phyloP scores from a whole-genome alignment of 345 rosid genomes.

The Cardamine resedifolia region DNA sequence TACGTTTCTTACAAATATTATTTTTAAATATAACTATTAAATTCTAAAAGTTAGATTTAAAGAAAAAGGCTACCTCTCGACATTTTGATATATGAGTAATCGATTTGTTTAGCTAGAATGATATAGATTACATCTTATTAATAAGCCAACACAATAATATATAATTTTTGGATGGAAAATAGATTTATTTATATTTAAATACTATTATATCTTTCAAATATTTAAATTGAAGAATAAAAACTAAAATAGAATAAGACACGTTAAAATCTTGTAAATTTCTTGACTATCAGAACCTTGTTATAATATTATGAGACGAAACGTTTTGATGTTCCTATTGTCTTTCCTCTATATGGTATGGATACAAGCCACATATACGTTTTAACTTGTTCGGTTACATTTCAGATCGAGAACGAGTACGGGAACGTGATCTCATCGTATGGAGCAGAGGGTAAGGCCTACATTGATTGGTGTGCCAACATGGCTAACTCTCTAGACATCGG shows the following conservation, averaged over 20 bases:
- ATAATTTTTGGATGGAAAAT: neutral
- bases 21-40: neutral
- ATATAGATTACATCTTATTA: neutral
- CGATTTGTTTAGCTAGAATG: neutral
- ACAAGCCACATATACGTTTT: neutral
- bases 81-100: neutral
- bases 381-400: neutral
- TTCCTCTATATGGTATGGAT: neutral
- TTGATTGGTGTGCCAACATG: constrained; percentile 74
- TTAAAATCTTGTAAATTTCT: neutral
- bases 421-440: constrained; percentile 52
- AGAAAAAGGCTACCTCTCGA: neutral
- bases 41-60: neutral
- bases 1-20: neutral
- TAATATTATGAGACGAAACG: neutral
- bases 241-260: neutral
- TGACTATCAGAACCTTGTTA: neutral
- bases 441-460: constrained; percentile 56
- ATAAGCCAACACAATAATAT: neutral
- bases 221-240: too few species aligned
- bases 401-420: constrained; percentile 91
- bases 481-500: constrained; percentile 59
- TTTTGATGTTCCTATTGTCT: neutral
- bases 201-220: too few species aligned
- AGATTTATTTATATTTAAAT: too few species aligned